Conservation (phyloP, 495 filamentous ascomycete species). For the Hypoxylon lienhwacheense region DNA sequence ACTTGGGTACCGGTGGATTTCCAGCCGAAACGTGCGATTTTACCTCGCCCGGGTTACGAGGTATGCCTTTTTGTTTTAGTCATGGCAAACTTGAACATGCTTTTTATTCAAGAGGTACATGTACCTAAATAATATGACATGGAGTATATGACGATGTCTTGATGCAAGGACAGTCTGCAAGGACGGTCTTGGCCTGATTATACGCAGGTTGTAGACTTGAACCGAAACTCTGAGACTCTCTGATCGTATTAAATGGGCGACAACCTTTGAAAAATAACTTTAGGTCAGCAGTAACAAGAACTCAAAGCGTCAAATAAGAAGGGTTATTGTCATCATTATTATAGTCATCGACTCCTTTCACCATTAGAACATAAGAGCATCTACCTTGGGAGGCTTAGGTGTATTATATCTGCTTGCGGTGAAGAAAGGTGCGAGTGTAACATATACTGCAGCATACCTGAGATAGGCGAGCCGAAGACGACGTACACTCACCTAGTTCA, state of each 20-base stretch:
- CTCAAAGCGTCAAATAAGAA: constrained; percentile 6
- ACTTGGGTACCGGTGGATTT: too few relatives aligned
- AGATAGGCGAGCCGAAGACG: constrained; percentile 20
- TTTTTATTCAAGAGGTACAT: neutral
- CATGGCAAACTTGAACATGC: neutral
- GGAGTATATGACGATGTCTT: constrained; percentile 29
- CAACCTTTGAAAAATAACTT: constrained; percentile 7
- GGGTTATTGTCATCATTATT: too few relatives aligned
- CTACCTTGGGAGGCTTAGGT: neutral
- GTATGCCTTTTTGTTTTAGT: neutral
- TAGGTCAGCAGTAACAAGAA: neutral
- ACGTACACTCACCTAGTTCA: neutral
- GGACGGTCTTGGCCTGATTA: constrained; percentile 8
- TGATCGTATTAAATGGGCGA: neutral
- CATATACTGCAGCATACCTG: neutral
- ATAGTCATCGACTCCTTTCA: too few relatives aligned
- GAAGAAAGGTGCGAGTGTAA: neutral
- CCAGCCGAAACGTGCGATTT: too few relatives aligned
- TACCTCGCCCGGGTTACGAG: too few relatives aligned
- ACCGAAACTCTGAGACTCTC: constrained; percentile 12
- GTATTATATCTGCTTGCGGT: neutral
- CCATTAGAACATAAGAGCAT: too few relatives aligned
- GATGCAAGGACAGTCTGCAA: constrained; percentile 10
- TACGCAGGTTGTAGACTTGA: constrained; percentile 3
- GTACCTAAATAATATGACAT: too few relatives aligned